These are phyloP conservation scores for Nakazawaea anatomiae DNA, from an alignment of 805 yeast species.

Conservation along the genomic window DNA sequence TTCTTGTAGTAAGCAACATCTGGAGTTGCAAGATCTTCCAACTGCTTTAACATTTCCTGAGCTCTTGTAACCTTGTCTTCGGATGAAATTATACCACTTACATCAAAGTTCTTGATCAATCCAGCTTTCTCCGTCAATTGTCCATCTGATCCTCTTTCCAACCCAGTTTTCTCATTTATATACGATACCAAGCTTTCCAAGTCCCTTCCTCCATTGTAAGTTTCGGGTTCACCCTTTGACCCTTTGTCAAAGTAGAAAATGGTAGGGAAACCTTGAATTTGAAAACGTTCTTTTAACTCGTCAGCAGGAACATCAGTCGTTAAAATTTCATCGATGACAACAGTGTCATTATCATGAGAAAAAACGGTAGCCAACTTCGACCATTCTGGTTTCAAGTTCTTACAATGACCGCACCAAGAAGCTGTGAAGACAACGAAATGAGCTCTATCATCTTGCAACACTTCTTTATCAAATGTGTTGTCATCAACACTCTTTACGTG, in stretches of 20 bases:
- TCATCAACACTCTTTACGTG: conserved; percentile 28
- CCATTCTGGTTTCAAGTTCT: conserved; percentile 45
- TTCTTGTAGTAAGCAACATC: conserved; percentile 41
- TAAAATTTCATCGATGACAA: conserved; percentile 41
- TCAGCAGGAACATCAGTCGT: conserved; percentile 40
- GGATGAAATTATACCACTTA: conserved; percentile 18
- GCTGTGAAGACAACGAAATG: conserved; percentile 53
- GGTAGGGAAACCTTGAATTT: conserved; percentile 46
- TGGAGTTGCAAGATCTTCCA: conserved; percentile 25
- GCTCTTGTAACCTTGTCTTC: conserved; percentile 19
- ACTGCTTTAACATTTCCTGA: conserved; percentile 29
- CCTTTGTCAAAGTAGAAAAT: conserved; percentile 40
- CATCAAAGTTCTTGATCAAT: conserved; percentile 24
- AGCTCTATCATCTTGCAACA: conserved; percentile 26
- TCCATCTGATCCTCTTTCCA: conserved; percentile 36
- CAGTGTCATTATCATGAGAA: conserved; percentile 29
- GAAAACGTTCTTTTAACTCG: conserved; percentile 33
- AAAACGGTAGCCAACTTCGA: conserved; percentile 43
- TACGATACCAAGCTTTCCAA: conserved; percentile 44
- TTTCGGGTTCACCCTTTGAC: conserved; percentile 27
- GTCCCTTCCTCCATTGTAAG: conserved; percentile 38
- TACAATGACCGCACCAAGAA: conserved; percentile 56
- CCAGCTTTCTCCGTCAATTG: conserved; percentile 34
- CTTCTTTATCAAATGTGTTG: conserved; percentile 34
- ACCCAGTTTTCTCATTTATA: conserved; percentile 35